Base-by-base conservation (phyloP, 371 early-diverging fungal genomes). In the Saksenaea oblongispora region DNA sequence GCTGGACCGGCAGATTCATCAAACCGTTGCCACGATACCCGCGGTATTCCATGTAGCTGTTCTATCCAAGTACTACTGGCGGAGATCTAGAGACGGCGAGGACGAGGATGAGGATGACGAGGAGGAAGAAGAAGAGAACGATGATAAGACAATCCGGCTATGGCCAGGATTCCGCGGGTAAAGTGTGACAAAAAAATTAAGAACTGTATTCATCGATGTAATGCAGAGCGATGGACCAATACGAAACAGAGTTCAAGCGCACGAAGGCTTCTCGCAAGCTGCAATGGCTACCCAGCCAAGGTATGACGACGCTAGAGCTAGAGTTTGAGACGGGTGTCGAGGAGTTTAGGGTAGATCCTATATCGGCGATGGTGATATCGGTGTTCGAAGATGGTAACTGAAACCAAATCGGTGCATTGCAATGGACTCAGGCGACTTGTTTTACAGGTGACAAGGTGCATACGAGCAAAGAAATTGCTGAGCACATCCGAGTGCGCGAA, bases 31-130 rank as follows among this genome's bases (percentile, higher is more conserved):
- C 0, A 15, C 61, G 9, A 31, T 63, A 8, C 44, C 57, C 2
- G 27, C 51, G 9, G n/a, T 42, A 3, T 70, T 80, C 10, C 75
- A 77, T 56, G 44, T 62, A 1, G 53, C 69, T 24, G 62, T 77
- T 4, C 36, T 80, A 13, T 75, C 78, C 0, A 54, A 64, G 10
- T 66, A 65, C 13, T 80, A 77, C 47, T 80, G 80, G 80, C 51
- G 36, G 36, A 56, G 59, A 5, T 35, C 44, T 3, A 34, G 34
- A 0, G 58, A 63, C 22, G 54, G 57, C 1, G 64, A 69, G 0
- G 66, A 67, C 15, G 65, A 66, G 0, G 66, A 62, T 24, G 63
- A 71, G 5, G 59, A 64, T 22, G 37, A 37, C 22, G 59, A 59
- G 7, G 22, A 41, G 14, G 59, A 59, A 44, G 22, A 47, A 0